Percentiles rank a stretch among this genome's conserved stretches.
Evolutionary conservation across 2,329 filamentous ascomycete species (phyloP).

Genomic region (Fusarium longipes): DNA sequence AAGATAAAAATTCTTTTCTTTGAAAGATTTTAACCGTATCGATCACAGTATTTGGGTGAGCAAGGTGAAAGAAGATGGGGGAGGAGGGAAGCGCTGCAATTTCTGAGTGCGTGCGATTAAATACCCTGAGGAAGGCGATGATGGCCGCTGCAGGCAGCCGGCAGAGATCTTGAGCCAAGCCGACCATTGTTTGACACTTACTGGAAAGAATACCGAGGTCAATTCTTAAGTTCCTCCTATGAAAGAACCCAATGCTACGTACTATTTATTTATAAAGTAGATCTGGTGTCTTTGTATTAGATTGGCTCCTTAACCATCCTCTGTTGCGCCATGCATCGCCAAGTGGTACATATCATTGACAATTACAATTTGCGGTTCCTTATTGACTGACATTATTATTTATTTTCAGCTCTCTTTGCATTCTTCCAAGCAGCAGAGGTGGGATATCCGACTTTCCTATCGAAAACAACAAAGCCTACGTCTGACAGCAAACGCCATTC

Average conservation of each 20-base stretch:
- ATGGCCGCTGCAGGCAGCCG: constrained; percentile 30
- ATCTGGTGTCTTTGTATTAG: background rate
- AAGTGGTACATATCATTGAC: background rate
- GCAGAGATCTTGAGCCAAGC: background rate
- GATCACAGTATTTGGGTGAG: background rate
- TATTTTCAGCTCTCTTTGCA: constrained; percentile 4
- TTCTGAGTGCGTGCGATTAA: constrained; percentile 6
- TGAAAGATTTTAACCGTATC: background rate
- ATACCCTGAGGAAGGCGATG: background rate
- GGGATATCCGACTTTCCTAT: constrained; percentile 31
- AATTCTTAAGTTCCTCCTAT: background rate
- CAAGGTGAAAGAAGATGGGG: background rate
- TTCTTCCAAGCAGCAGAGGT: constrained; percentile 31
- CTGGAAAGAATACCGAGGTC: too few species aligned
- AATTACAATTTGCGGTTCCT: background rate
- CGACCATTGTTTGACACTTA: background rate
- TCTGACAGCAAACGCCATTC: constrained; percentile 40
- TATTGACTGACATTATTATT: background rate
- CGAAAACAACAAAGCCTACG: constrained; percentile 13
- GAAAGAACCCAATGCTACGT: too few species aligned
- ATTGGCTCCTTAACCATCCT: background rate
- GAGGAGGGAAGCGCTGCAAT: background rate
- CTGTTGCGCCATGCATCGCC: background rate
- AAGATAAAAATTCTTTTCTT: rapidly evolving
- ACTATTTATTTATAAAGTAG: background rate